Base-by-base conservation (phyloP, 352 stramenopile species). In the Discostella stelligera region DNA sequence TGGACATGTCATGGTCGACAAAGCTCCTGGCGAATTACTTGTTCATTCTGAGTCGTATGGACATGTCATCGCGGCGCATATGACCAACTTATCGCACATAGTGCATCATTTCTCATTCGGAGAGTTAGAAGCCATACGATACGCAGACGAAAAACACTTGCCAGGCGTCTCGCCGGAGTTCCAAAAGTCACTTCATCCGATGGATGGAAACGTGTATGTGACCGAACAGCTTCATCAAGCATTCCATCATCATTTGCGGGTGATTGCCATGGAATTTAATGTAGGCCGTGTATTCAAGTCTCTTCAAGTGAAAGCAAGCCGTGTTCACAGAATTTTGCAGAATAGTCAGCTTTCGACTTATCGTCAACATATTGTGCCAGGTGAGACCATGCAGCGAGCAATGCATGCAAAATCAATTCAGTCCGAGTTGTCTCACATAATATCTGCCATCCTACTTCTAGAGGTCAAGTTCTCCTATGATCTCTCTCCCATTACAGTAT, bases 181-280 rank as follows among this genome's bases (percentile, higher is more conserved):
- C 62, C 13, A 58, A 16, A 61, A 83, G 56, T 80, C 88, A 39
- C 79, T 86, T 53, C 83, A 96, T 78, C 94, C 96, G 8, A 90
- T 98, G 68, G 94, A 98, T 80, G 95, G 95, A 61, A 91, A 97
- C 71, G 83, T 94, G 4, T 99, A 97, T 67, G 95, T 95, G 32
- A 96, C 91, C 49, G 89, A 91, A 72, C 89, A 95, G 71, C 92
- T 97, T 71, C 97, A 98, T 82, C 89, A 98, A 83, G 97, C 96
- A 68, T 97, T 97, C 79, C 96, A 98, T 89, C 97, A 99, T 88
- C 98, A 99, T 91, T 95, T 98, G 74, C 98, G 98, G 84, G 94
- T 99, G 44, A 93, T 98, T 77, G 95, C 95, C 13, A 98, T 96
- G 65, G 83, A 96, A 55, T 81, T 89, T 54, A 70, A 67, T 46